Percentiles rank a stretch among this genome's conserved stretches.
Conservation (phyloP, 257 asterid species). For the Paraleonurus japonicus region DNA sequence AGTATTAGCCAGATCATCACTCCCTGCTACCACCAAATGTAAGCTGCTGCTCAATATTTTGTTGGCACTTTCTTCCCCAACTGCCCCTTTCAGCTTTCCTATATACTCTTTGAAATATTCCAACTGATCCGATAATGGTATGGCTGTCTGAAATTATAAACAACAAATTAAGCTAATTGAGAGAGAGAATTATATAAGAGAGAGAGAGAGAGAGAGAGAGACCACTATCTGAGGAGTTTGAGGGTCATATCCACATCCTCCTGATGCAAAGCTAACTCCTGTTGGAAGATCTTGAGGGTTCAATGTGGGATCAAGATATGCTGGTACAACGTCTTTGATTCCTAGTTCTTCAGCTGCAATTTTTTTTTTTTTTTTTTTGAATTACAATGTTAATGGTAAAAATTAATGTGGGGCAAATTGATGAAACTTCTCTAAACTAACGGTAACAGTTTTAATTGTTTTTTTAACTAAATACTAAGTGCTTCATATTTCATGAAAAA, state of each 20-base stretch:
- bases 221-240: slow-evolving; percentile 36
- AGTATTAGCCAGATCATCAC: slow-evolving; percentile 80
- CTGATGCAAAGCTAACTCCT: slow-evolving; percentile 94
- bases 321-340: slow-evolving; percentile 50
- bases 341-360: slow-evolving; percentile 65
- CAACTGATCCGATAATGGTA: slow-evolving; percentile 59
- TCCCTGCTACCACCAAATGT: slow-evolving; percentile 63
- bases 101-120: slow-evolving; percentile 58
- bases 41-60: slow-evolving; percentile 47
- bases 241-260: slow-evolving; percentile 80
- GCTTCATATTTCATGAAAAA: not conserved
- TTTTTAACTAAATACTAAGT: no score
- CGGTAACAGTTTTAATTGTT: no score
- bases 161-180: no score
- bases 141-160: slow-evolving; percentile 23
- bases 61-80: slow-evolving; percentile 55
- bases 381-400: no score
- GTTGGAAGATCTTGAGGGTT: slow-evolving; percentile 46
- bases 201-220: not conserved
- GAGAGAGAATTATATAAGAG: no score
- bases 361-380: no score
- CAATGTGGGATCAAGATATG: slow-evolving; percentile 65
- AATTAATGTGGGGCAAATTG: not conserved
- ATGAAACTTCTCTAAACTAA: no score
- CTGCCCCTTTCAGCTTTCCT: slow-evolving; percentile 44